A percentile compares a stretch with the other conserved stretches of the same genome.
Evolutionary conservation across 805 yeast species (phyloP).

Genomic region (Candida yuanshanica): DNA sequence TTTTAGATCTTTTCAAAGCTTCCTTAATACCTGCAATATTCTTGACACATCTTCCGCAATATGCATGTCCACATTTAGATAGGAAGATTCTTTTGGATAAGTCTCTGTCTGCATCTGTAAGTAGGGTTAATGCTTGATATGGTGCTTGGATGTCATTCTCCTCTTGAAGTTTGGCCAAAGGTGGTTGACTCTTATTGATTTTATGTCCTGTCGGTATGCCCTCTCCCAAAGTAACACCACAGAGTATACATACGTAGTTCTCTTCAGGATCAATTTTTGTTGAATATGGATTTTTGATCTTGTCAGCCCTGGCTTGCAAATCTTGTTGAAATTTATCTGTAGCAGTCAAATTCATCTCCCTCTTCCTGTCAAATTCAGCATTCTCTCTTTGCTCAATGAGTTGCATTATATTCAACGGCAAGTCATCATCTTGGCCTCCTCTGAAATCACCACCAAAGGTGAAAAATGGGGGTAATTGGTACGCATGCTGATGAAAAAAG

Average conservation of each 20-base stretch:
- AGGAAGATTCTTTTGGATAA: constrained; percentile 62
- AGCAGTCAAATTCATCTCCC: constrained; percentile 7
- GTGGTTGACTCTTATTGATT: constrained; percentile 24
- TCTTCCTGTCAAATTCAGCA: constrained; percentile 11
- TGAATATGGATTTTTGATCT: constrained; percentile 14
- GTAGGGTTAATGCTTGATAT: constrained; percentile 47
- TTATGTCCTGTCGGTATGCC: constrained; percentile 57
- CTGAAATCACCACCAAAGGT: not conserved
- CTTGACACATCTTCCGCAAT: constrained; percentile 80
- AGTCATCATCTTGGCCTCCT: constrained; percentile 8
- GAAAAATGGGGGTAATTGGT: not conserved
- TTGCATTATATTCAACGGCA: constrained; percentile 11
- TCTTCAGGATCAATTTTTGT: constrained; percentile 28
- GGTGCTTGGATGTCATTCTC: constrained; percentile 49
- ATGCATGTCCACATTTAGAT: constrained; percentile 76
- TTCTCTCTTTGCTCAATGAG: constrained; percentile 16
- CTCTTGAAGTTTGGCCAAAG: constrained; percentile 27
- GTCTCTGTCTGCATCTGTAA: constrained; percentile 51
- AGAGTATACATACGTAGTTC: constrained; percentile 52
- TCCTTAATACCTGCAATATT: constrained; percentile 44
- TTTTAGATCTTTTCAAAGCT: constrained; percentile 11
- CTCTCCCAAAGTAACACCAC: constrained; percentile 68
- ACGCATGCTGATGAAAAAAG: not conserved
- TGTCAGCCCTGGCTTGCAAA: not conserved
- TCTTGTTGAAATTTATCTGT: constrained; percentile 1